Base-by-base conservation (phyloP, 2,329 filamentous ascomycete species). In the Ambrosiella xylebori region DNA sequence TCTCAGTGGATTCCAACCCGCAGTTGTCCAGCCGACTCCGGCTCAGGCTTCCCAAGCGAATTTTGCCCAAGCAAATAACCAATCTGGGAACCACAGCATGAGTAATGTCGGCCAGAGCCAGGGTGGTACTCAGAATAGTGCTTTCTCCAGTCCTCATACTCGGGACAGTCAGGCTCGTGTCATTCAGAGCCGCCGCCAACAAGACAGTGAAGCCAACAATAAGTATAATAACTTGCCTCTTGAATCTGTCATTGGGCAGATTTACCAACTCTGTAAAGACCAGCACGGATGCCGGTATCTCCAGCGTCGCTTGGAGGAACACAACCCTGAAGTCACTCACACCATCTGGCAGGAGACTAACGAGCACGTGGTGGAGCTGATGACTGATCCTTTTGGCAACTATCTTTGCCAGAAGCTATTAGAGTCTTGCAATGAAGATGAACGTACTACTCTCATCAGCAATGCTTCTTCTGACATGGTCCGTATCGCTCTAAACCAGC, bases 331-430 rank as follows among this genome's bases (percentile, higher is more conserved):
- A 36, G 81, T 94, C 65, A 80, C 96, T 56, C 86, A 94, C 69
- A 83, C 90, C 75, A 97, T 98, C 69, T 98, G 94, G 76, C 76
- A 84, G 37, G 93, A 98, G 75, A 95, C 90, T 57, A 88, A 91
- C 68, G 79, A 86, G 67, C 89, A 97, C 69, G 90, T 98, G 64
- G 84, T 95, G 62, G 93, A 98, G 74, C 77, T 98, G 63, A 98
- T 98, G 93, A 96, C 89, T 61, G 91, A 98, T 71, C 91, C 93
- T 8, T 98, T 98, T 70, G 93, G 93, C 69, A 98, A 98, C 76
- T 98, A 98, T 71, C 82, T 98, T 64, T 97, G 91, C 76, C 93
- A 98, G 76, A 98, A 97, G 78, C 76, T 98, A 62, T 80, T 98
- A 38, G 93, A 98, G 73, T 95, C 85, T 70, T 91, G 88, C 73